Base-by-base conservation (phyloP, 371 early-diverging fungal genomes). In the Syncephalastrum contaminatum region DNA sequence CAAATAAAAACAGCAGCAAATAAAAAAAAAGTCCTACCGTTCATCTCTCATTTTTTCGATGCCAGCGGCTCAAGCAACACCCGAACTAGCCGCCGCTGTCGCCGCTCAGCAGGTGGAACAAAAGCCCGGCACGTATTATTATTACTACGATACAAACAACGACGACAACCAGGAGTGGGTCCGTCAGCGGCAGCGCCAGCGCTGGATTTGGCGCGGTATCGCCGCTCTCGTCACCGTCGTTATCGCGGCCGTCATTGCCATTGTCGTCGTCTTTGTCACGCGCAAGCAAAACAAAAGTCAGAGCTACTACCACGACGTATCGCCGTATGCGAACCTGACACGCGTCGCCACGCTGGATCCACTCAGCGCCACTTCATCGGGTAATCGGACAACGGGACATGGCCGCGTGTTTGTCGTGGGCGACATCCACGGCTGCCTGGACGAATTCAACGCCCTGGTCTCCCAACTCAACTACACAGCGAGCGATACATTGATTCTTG, bases 371-470 rank as follows among this genome's bases (percentile, higher is more conserved):
- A 46, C 51, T 12, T 30, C 36, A 10, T 15, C 47, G 5, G 16
- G n/a, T 41, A 25, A 60, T 30, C 53, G 48, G 6, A 48, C 60
- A 1, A 40, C 54, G 1, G 13, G 55, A 3, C 52, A 54, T 21
- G 53, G 53, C 24, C 75, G 87, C 5, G 60, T 89, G 18, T 70
- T 87, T 46, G 80, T 90, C n/a, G 62, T 90, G 19, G 91, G 91
- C 4, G 91, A 90, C 53, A 72, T 90, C 27, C 91, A 90, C 50
- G 91, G 90, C 0, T 75, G 80, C 25, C 20, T 82, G 0, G 54
- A 65, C 2, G 87, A 88, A 52, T 60, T 90, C 13, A 66, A 81
- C 8, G 25, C 46, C 8, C 68, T 89, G 7, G 50, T 90, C 2
- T 62, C 63, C 0, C 62, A 69, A 19, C 54, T 88, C 20, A 20